Conservation (phyloP, 306 rosid species). For the Mimosa bimucronata region DNA sequence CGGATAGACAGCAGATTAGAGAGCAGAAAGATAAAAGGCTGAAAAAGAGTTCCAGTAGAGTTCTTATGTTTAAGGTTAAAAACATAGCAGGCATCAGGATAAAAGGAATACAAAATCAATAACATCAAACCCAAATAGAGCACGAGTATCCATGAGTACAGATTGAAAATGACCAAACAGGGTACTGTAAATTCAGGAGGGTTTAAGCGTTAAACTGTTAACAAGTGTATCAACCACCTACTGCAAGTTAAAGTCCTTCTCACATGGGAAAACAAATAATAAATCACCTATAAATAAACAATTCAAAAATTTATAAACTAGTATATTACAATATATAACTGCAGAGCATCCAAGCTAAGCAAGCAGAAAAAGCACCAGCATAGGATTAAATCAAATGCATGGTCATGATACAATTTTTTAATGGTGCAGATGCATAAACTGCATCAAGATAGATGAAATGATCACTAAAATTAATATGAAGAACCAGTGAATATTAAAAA, state of each 20-base stretch:
- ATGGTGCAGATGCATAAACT: background rate
- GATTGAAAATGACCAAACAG: background rate
- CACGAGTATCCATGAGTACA: background rate
- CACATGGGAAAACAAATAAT: background rate
- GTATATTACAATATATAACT: background rate
- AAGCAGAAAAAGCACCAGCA: background rate
- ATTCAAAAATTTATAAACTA: slow-evolving; percentile 5
- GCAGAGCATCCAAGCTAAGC: slow-evolving; percentile 29
- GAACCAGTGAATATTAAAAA: slow-evolving; percentile 18
- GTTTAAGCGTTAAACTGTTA: background rate
- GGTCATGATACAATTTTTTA: background rate
- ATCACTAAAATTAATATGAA: slow-evolving; percentile 7
- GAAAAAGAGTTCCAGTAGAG: background rate
- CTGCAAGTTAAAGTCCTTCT: background rate
- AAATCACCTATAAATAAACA: background rate
- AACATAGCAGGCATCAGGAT: background rate
- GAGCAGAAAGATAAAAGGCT: background rate
- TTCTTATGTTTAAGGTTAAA: background rate
- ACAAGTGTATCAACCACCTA: background rate
- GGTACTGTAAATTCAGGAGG: background rate
- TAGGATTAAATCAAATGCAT: background rate
- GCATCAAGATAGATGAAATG: background rate
- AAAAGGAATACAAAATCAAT: background rate
- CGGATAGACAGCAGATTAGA: background rate
- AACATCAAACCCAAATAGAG: background rate